Evolutionary conservation across 2,329 filamentous ascomycete genomes (phyloP).

Genomic region (Trichothecium roseum): DNA sequence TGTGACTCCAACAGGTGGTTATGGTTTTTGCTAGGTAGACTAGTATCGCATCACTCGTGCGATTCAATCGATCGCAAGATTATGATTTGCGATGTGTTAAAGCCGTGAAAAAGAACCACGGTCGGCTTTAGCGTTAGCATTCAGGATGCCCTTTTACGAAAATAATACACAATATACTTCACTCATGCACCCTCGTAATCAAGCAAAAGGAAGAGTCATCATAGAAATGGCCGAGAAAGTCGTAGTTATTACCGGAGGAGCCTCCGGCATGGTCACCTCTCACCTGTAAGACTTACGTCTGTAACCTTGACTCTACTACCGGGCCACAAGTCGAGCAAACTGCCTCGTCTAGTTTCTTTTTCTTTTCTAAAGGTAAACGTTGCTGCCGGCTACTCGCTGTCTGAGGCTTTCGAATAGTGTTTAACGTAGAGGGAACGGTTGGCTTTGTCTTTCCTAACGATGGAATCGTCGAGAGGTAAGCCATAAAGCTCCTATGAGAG

Average conservation of each 20-base stretch:
- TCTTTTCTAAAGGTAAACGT: conserved; percentile 9
- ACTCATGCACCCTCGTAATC: background rate
- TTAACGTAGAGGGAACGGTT: conserved; percentile 19
- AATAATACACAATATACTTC: background rate
- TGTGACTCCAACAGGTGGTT: no score
- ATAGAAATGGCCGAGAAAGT: conserved; percentile 6
- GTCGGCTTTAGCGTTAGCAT: no score
- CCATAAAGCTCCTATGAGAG: conserved; percentile 26
- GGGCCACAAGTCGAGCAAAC: conserved; percentile 5
- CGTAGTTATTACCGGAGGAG: conserved; percentile 11
- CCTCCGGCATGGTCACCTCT: conserved; percentile 11
- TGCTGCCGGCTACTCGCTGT: conserved; percentile 8
- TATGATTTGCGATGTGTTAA: background rate
- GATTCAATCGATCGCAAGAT: background rate
- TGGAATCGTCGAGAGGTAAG: conserved; percentile 28
- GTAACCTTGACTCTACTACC: conserved; percentile 11
- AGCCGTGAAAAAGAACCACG: no score
- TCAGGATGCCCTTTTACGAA: no score
- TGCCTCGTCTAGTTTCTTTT: conserved; percentile 4
- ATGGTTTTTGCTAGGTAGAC: background rate
- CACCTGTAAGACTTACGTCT: conserved; percentile 9
- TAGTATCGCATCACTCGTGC: background rate
- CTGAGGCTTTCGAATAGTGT: conserved; percentile 24
- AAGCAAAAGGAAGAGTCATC: background rate
- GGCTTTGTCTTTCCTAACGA: conserved; percentile 40